Base-by-base conservation (phyloP, 2,329 filamentous ascomycete genomes). In the Davidsoniella eucalypti region DNA sequence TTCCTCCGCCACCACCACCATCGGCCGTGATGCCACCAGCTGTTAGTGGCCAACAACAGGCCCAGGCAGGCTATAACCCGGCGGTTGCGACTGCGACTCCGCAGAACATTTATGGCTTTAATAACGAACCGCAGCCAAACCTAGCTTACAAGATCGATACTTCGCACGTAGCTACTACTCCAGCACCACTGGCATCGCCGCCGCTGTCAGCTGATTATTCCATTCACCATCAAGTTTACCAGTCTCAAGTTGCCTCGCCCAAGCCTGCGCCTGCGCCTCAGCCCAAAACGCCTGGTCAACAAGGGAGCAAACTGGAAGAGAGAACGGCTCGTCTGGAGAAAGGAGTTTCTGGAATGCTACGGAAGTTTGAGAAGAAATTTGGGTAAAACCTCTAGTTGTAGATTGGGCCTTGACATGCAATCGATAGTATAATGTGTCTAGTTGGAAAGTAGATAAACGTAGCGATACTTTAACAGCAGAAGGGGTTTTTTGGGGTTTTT, bases 301-400 rank as follows among this genome's bases (percentile, higher is more conserved):
- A 10, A 25, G 29, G 39, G 51, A 59, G 63, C 5, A 75, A 71
- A 60, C 63, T 86, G 26, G 82, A 84, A 58, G 75, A 79, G 61
- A 73, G 76, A 54, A 76, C 81, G 0, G 78, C 76, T 25, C 71
- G 75, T 57, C 58, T 87, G 33, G 83, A 87, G 65, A 78, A 78
- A 61, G 79, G 81, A 1, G 74, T 87, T 4, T 74, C 76, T 25
- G 77, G 79, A 5, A 80, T 87, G 69, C 63, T 87, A 56, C 86
- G 82, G 72, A 85, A 80, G 66, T 72, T 87, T 63, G 83, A 87
- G 67, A 86, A 84, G 76, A 83, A 78, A 61, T 80, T 82, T 64
- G 72, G 70, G 0, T 78, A 44, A 16, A 50, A 4, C 21, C 33
- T 8, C 10, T 41, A 17, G 16, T 16, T 23, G 33, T 9, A 21